phyloP scores from a whole-genome alignment of 2,329 filamentous ascomycete genomes.

The Scedosporium boydii region DNA sequence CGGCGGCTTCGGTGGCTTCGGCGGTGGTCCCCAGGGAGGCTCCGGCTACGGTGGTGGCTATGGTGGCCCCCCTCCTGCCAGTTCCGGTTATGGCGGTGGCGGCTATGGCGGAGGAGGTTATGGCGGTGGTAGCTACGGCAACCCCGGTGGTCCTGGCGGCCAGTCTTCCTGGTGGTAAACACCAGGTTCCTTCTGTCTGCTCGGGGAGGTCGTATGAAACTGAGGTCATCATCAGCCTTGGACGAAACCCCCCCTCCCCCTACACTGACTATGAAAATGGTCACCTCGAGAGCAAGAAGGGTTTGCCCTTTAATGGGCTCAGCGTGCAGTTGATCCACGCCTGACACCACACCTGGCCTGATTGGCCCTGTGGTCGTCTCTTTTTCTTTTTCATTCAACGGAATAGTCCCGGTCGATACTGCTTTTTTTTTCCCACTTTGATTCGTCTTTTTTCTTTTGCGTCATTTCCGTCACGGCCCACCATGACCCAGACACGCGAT shows the following conservation, averaged over 20 bases:
- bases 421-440: constrained; percentile 15
- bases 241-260: neutral
- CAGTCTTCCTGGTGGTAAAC: constrained; percentile 48
- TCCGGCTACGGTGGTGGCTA: constrained; percentile 30
- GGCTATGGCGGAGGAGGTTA: constrained; percentile 33
- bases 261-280: constrained; percentile 7
- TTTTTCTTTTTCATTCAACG: constrained; percentile 11
- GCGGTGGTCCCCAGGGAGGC: constrained; percentile 28
- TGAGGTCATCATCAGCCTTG: too few species aligned
- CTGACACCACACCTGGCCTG: too few species aligned
- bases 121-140: constrained; percentile 44
- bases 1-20: constrained; percentile 28
- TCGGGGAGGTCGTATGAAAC: neutral
- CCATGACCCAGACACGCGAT: constrained; percentile 1
- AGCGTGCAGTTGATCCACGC: neutral
- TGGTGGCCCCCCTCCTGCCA: constrained; percentile 21
- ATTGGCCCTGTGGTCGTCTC: neutral
- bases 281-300: constrained; percentile 12
- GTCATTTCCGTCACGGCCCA: neutral
- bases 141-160: constrained; percentile 56
- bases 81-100: constrained; percentile 28
- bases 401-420: too few species aligned
- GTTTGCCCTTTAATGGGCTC: constrained; percentile 4
- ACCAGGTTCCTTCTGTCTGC: constrained; percentile 8
- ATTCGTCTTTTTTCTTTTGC: constrained; percentile 13